Conservation (phyloP, 2,329 filamentous ascomycete species). For the Aspergillus oerlinghausenensis region DNA sequence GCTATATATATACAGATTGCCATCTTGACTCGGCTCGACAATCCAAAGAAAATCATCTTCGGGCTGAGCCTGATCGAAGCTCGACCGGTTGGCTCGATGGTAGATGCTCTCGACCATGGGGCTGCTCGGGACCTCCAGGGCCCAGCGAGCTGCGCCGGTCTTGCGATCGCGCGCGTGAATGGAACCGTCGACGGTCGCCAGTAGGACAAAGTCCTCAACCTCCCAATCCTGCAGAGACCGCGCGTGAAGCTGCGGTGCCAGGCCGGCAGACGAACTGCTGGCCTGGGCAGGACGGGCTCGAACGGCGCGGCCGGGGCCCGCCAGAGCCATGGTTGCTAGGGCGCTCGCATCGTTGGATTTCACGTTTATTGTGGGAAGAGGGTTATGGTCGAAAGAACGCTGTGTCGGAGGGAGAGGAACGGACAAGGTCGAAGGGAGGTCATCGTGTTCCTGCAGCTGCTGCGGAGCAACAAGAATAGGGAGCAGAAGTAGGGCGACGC, state of each 20-base stretch:
- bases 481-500: conserved; percentile 56
- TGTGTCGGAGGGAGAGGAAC: conserved; percentile 22
- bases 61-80: conserved; percentile 51
- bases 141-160: conserved; percentile 80
- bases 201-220: conserved; percentile 99
- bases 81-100: conserved; percentile 65
- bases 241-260: conserved; percentile 84
- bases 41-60: conserved; percentile 92
- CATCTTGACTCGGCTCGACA: conserved; percentile 84
- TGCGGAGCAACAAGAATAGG: conserved; percentile 62
- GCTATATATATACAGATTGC: conserved; percentile 79
- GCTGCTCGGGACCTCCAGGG: conserved; percentile 68
- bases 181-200: conserved; percentile 99
- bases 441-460: conserved; percentile 47
- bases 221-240: conserved; percentile 98
- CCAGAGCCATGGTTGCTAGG: conserved; percentile 97
- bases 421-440: conserved; percentile 25
- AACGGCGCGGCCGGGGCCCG: conserved; percentile 67
- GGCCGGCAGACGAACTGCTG: conserved; percentile 58
- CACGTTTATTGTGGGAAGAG: conserved; percentile 26
- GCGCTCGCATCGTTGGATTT: conserved; percentile 73
- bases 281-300: conserved; percentile 82
- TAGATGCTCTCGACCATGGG: conserved; percentile 91
- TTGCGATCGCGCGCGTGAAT: conserved; percentile 86
- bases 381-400: conserved; percentile 16